A percentile compares a stretch with the other conserved stretches of the same genome.
Conservation (phyloP, 371 early-diverging fungal species). For the Mortierella sp. region DNA sequence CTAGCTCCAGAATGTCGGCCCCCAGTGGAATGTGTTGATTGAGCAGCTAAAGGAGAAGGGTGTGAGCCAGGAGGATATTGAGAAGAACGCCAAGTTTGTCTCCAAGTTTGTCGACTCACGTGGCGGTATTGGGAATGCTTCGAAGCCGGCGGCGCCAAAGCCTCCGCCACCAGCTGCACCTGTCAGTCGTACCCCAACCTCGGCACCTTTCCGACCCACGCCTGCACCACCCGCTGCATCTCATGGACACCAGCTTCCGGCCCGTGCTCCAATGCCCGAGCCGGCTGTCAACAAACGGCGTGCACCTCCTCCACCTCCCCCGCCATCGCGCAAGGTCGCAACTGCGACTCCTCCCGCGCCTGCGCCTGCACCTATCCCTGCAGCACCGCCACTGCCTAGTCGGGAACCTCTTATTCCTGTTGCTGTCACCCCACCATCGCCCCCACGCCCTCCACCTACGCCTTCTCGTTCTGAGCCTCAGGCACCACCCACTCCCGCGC, state of each 20-base stretch:
- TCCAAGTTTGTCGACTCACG: constrained; percentile 60
- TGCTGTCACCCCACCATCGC: constrained; percentile 20
- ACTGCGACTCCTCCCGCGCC: constrained; percentile 33
- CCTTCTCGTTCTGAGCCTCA: too few relatives aligned
- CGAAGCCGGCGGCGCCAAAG: too few relatives aligned
- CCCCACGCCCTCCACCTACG: constrained; percentile 34
- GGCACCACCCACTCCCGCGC: constrained; percentile 42
- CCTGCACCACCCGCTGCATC: constrained; percentile 42
- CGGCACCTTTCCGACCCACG: too few relatives aligned
- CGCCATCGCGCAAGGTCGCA: constrained; percentile 51
- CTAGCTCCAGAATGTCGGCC: constrained; percentile 78
- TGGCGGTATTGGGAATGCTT: constrained; percentile 57
- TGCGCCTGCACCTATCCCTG: constrained; percentile 23
- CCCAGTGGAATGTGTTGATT: constrained; percentile 81
- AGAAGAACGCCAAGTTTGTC: constrained; percentile 63
- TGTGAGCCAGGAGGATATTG: constrained; percentile 78
- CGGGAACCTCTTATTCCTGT: constrained; percentile 21
- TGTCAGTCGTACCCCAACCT: constrained; percentile 33
- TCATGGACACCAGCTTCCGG: constrained; percentile 40
- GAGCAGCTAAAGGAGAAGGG: constrained; percentile 80
- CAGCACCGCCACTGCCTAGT: constrained; percentile 52
- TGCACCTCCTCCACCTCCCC: constrained; percentile 47
- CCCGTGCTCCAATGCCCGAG: too few relatives aligned
- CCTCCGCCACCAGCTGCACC: constrained; percentile 35
- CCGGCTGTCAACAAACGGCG: too few relatives aligned